These are phyloP conservation scores for Calycina herbarum DNA, from an alignment of 2,329 filamentous ascomycete genomes.

Conservation along the genomic window DNA sequence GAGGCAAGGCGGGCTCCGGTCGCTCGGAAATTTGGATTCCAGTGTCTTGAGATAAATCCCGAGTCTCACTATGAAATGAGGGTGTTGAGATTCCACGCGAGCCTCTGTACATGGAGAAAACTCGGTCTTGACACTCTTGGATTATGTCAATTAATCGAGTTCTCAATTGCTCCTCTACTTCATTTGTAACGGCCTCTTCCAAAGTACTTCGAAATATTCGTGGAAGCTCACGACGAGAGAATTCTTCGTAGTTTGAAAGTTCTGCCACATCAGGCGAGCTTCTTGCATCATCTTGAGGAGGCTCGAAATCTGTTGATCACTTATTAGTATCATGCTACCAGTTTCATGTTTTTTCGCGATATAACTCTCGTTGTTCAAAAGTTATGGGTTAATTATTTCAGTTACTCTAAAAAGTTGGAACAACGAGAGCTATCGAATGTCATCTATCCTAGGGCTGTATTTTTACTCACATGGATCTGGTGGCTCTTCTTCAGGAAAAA, in stretches of 20 bases:
- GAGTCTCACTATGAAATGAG: too few relatives aligned
- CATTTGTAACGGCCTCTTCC: background rate
- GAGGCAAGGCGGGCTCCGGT: too few relatives aligned
- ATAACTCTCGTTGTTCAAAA: background rate
- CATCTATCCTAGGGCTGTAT: too few relatives aligned
- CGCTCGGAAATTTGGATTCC: too few relatives aligned
- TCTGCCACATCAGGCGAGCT: too few relatives aligned
- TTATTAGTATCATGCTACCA: too few relatives aligned
- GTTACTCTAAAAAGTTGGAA: background rate
- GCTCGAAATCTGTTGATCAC: too few relatives aligned
- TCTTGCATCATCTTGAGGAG: too few relatives aligned
- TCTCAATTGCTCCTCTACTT: constrained; percentile 2
- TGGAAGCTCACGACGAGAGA: background rate
- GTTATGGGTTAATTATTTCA: background rate
- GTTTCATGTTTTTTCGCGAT: too few relatives aligned
- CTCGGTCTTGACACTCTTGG: background rate
- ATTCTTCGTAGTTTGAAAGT: too few relatives aligned
- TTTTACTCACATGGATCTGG: constrained; percentile 2
- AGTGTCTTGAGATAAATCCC: too few relatives aligned
- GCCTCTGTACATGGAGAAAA: constrained; percentile 2
- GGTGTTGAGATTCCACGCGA: too few relatives aligned
- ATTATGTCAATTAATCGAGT: background rate
- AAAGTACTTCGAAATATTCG: background rate
- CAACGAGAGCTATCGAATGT: background rate
- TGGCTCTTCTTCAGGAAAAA: background rate